Base-by-base conservation (phyloP, 257 asterid genomes). In the Nyctanthes arbortristis region DNA sequence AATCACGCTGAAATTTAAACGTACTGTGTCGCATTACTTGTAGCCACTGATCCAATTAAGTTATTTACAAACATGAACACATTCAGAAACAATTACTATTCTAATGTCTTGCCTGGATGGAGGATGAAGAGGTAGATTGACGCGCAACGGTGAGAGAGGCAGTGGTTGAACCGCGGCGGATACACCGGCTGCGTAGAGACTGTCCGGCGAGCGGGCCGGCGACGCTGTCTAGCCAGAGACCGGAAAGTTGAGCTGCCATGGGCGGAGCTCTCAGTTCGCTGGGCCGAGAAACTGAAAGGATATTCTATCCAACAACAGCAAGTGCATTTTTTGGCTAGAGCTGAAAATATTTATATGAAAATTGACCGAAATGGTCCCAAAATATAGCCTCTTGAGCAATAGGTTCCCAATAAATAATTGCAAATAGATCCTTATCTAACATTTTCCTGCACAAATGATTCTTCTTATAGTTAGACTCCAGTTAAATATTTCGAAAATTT, bases 161-260 rank as follows among this genome's bases (percentile, higher is more conserved):
- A 14, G 79, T 67, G 13, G 82, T 66, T 1, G 84, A 52, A 47
- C 78, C 77, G 60, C 74, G 81, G 49, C 36, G 3, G 58, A 45
- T 12, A 49, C 62, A 65, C 5, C 86, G 87, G 63, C 72, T 68
- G 62, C 59, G 81, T 69, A 63, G 61, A 36, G 59, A 43, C 20
- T 66, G 70, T 7, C 79, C 81, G 69, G 77, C 36, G 47, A 84
- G 65, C 33, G 76, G 49, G 73, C 71, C 67, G 69, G 81, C 69
- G 39, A 86, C 63, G 74, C 68, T 63, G 77, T 80, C 77, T 14
- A 79, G 81, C 88, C 87, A 85, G 24, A 78, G 52, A 66, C 85
- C 84, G 30, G 84, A 73, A 71, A 86, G 73, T 72, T 81, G 90
- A 52, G 83, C 75, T 67, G 85, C 84, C 88, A 84, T 84, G 7